Base-by-base conservation (phyloP, 371 early-diverging fungal genomes). In the Synchytrium microbalum region DNA sequence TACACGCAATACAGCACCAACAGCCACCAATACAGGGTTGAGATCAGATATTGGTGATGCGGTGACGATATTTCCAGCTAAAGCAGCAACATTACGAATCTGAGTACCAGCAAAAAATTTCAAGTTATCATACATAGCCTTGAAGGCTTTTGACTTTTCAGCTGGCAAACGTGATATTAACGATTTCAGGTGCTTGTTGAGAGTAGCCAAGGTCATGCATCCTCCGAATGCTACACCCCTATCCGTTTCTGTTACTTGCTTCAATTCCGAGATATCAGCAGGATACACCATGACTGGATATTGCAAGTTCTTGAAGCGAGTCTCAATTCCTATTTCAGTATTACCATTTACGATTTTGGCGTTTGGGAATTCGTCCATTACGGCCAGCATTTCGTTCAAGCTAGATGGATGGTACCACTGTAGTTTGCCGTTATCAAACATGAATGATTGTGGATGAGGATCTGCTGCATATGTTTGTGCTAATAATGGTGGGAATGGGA, bases 31-130 rank as follows among this genome's bases (percentile, higher is more conserved):
- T 53, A 89, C 86, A 1, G 91, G 91, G 73, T 89, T 91, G 58
- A 91, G 73, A 66, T 89, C 90, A 19, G 88, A 88, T 58, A 88
- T 89, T 16, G 91, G 90, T 32, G 84, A 84, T 14, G 89, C 91
- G 2, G 91, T 89, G 24, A 79, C 84, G 54, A 89, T 83, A 71
- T 89, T 91, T 27, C 91, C 91, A 25, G 86, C 91, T 51, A 89
- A 73, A 1, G 86, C 84, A 14, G 89, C 88, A 2, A 88, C 86
- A 68, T 88, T 89, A 63, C 91, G 79, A 67, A 91, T 86, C 74
- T 91, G 91, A 58, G 71, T 74, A 33, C 89, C 86, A 3, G 90
- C 90, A 78, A 89, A 56, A 24, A 13, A 56, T 24, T 24, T 72
- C 62, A 86, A 69, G 74, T 85, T 88, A 63, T 81, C 83, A 28